A percentile compares a stretch with the other conserved stretches of the same genome.
These are phyloP conservation scores for Aspergillus thermomutatus DNA, from an alignment of 2,329 filamentous ascomycete species.

Conservation along the genomic window DNA sequence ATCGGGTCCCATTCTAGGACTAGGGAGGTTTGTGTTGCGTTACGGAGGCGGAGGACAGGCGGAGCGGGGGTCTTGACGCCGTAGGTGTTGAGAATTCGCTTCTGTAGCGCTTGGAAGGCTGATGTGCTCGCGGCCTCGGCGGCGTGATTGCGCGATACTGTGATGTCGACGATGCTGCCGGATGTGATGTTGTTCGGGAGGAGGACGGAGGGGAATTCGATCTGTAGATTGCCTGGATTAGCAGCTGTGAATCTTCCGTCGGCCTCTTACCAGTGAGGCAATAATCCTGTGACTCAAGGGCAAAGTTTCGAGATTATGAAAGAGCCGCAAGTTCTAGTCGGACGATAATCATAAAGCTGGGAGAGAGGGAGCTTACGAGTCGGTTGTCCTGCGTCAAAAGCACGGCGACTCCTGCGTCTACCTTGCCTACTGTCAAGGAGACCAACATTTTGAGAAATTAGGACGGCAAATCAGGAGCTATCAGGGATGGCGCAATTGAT, in stretches of 20 bases:
- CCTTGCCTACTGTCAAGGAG: conserved; percentile 97
- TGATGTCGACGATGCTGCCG: conserved; percentile 96
- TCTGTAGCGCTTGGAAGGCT: conserved; percentile 80
- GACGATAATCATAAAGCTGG: background rate
- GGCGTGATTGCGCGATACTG: conserved; percentile 77
- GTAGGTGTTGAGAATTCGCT: conserved; percentile 81
- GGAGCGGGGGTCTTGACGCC: conserved; percentile 72
- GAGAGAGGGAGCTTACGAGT: conserved; percentile 60
- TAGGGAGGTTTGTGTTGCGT: conserved; percentile 96
- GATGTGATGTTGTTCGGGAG: conserved; percentile 92
- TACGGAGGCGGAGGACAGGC: conserved; percentile 83
- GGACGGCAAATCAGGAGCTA: background rate
- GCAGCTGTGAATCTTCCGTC: background rate
- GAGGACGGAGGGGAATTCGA: conserved; percentile 97
- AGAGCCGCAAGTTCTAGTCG: background rate
- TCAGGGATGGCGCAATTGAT: background rate
- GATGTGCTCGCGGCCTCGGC: conserved; percentile 73
- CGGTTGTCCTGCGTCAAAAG: conserved; percentile 95
- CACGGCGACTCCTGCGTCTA: conserved; percentile 96
- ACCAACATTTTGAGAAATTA: conserved; percentile 69
- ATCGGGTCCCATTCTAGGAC: conserved; percentile 98
- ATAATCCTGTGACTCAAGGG: background rate
- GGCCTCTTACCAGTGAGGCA: background rate
- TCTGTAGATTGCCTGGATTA: conserved; percentile 52
- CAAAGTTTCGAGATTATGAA: background rate